These are phyloP conservation scores for Ophiostoma pallidulum DNA, from an alignment of 2,329 filamentous ascomycete genomes.

Conservation along the genomic window DNA sequence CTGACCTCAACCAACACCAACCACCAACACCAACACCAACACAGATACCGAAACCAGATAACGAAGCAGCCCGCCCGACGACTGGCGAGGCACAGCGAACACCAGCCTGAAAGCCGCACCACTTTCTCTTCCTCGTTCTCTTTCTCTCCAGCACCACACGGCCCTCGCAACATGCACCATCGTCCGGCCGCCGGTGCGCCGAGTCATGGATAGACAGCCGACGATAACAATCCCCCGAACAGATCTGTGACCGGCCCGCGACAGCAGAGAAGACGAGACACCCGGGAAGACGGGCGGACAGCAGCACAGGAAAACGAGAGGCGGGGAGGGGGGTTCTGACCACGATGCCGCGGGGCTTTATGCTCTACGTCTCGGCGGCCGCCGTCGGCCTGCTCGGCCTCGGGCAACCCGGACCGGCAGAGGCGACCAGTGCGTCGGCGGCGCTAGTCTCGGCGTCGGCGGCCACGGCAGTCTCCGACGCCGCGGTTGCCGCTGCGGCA, in stretches of 20 bases:
- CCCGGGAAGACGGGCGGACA: background rate
- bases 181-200: background rate
- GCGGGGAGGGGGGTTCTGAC: no score
- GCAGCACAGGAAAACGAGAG: no score
- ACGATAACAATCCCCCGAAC: no score
- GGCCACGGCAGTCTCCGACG: background rate
- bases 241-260: background rate
- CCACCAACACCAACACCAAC: no score
- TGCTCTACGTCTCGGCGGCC: constrained; percentile 16
- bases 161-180: constrained; percentile 7
- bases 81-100: no score
- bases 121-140: no score
- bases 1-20: no score
- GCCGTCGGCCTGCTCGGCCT: constrained; percentile 16
- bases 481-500: background rate
- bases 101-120: no score
- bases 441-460: background rate
- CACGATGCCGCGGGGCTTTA: constrained; percentile 15
- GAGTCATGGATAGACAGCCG: constrained; percentile 8
- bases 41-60: no score
- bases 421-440: constrained; percentile 8
- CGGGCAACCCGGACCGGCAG: constrained; percentile 12
- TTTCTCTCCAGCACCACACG: no score
- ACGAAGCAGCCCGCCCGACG: no score
- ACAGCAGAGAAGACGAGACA: background rate